Conservation (phyloP, 805 yeast genomes). For the Barnettozyma populi region DNA sequence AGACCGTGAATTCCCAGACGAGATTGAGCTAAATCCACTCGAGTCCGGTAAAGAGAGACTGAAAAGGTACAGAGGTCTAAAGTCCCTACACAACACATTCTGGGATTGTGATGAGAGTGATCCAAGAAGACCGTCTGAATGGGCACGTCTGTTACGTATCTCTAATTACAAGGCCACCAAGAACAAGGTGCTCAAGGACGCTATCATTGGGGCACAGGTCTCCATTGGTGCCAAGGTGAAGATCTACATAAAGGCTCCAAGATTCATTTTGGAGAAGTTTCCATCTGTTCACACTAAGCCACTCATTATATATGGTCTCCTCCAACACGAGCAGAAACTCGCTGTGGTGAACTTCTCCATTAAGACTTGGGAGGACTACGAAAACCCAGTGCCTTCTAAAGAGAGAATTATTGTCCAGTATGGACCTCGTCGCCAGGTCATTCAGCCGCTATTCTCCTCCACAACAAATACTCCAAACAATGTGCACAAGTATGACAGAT, state of each 20-base stretch:
- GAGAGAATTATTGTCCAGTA: slow-evolving; percentile 81
- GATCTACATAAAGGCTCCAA: slow-evolving; percentile 55
- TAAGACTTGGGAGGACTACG: slow-evolving; percentile 86
- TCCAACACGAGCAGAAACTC: slow-evolving; percentile 81
- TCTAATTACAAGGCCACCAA: slow-evolving; percentile 73
- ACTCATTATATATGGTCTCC: slow-evolving; percentile 64
- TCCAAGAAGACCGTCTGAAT: slow-evolving; percentile 66
- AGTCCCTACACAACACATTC: slow-evolving; percentile 67
- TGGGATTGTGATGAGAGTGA: slow-evolving; percentile 91
- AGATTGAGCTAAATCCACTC: slow-evolving; percentile 74
- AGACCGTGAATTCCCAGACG: slow-evolving; percentile 93
- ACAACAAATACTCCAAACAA: slow-evolving; percentile 73
- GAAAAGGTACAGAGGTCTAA: slow-evolving; percentile 78
- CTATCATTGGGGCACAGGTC: slow-evolving; percentile 39
- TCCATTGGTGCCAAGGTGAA: slow-evolving; percentile 61
- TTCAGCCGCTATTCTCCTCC: slow-evolving; percentile 79
- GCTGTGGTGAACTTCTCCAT: slow-evolving; percentile 79
- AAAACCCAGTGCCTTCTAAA: slow-evolving; percentile 78
- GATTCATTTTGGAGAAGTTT: slow-evolving; percentile 37
- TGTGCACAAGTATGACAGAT: slow-evolving; percentile 82
- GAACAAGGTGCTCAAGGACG: slow-evolving; percentile 60
- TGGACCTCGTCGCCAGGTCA: slow-evolving; percentile 84
- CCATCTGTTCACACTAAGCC: slow-evolving; percentile 41
- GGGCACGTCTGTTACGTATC: slow-evolving; percentile 70
- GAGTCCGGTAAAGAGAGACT: slow-evolving; percentile 74